Evolutionary conservation across 2,329 filamentous ascomycete species (phyloP).

Genomic region (Xylaria arbuscula): DNA sequence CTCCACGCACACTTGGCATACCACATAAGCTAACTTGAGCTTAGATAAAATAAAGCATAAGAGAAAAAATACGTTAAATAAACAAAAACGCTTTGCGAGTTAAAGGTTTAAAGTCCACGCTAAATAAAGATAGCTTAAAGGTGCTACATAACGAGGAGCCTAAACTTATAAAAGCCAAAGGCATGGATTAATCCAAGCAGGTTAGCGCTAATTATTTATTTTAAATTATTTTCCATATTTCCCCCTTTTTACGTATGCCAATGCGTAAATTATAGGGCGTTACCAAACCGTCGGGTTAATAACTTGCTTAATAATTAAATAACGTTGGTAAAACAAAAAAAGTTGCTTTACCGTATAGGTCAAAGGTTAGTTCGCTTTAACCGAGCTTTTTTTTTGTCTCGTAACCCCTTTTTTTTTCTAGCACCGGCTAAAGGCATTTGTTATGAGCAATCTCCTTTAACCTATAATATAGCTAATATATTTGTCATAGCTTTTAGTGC

Average conservation of each 20-base stretch:
- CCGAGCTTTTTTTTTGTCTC: not conserved
- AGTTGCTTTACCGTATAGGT: not conserved
- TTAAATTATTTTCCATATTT: slow-evolving; percentile 4
- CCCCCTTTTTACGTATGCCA: not conserved
- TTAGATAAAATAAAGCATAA: not conserved
- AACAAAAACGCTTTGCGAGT: not conserved
- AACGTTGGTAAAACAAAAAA: not conserved
- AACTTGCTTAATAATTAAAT: slow-evolving; percentile 2
- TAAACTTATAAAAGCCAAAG: not conserved
- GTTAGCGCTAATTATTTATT: slow-evolving; percentile 1
- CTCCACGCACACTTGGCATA: no score
- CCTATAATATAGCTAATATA: no score
- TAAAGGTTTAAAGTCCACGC: not conserved
- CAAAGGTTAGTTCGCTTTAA: not conserved
- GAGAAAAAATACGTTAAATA: not conserved
- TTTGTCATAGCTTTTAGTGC: no score
- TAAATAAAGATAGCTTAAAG: not conserved
- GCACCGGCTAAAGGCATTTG: no score
- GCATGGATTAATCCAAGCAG: not conserved
- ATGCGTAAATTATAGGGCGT: not conserved
- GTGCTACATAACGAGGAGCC: no score
- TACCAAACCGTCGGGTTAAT: not conserved
- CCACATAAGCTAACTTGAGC: not conserved
- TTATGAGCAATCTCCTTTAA: not conserved
- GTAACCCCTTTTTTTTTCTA: no score